Evolutionary conservation across 2,329 filamentous ascomycete genomes (phyloP), one percentile per base, ranked within the genome.

Genomic region (Pseudogymnoascus sp.): DNA sequence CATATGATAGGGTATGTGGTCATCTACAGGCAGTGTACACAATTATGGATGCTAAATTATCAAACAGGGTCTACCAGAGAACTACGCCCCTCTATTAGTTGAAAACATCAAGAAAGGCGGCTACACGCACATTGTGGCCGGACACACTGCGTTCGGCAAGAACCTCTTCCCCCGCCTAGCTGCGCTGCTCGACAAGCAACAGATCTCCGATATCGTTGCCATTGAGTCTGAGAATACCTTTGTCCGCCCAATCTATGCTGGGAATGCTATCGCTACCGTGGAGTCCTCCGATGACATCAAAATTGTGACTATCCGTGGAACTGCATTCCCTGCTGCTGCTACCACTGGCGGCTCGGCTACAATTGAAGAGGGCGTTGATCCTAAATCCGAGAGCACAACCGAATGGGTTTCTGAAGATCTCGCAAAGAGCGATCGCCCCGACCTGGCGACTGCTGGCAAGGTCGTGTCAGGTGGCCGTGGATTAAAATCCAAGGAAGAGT

Each of bases 61-160:
- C 7, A 26, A 56, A 33, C 68, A 92, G 90, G 91, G 92, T 60
- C 84, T 99, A 1, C 87, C 95, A 61, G 95, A 99, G 79, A 97
- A 91, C 80, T 97, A 85, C 73, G 95, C 93, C n/a, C 90, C 92
- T 63, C 81, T 99, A 56, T 81, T 99, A 42, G 89, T 92, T 61
- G 93, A 97, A 76, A 99, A 97, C 77, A 93, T 97, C 77, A 96
- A 96, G 80, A 95, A 95, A 75, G 93, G 91, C 65, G 90, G 88
- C 65, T 97, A 92, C 76, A 96, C 93, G 65, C 95, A 99, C 74
- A 84, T 99, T 67, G 83, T 99, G 71, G 90, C 89, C 40, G 88
- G 90, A 63, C 92, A 97, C 79, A 95, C 93, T 24, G 92, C 95
- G 0, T 99, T 99, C 77, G 95, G 95, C 72, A 99, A 99, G 85